Base-by-base conservation (phyloP, 78 protist genomes). In the Capsaspora owczarzaki region DNA sequence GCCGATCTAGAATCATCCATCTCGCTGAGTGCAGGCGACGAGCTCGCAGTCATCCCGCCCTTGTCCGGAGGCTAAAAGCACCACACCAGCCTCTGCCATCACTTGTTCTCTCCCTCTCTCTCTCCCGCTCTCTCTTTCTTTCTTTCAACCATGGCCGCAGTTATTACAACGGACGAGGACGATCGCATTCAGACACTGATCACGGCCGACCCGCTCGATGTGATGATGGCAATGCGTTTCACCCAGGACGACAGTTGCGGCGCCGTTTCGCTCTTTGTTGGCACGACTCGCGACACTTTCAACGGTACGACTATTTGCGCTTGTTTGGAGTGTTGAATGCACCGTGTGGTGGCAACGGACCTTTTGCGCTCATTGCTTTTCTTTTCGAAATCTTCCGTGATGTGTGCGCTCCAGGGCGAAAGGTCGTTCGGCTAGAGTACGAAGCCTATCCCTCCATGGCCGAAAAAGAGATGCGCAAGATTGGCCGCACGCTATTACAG, bases 371-470 rank as follows among this genome's bases (percentile, higher is more conserved):
- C 10, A 49, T 20, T 49, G 56, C 56, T 49, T 10, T 10, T 16
- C 16, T 49, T 16, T 49, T 20, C 56, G 10, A 49, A 49, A 10
- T 10, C n/a, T 16, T 49, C 10, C 56, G 10, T 16, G 56, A 10
- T 10, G 56, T 49, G 56, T 49, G 16, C 16, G 56, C n/a, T 49
- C 10, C 66, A 89, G 90, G 46, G 75, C 79, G 41, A 1, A 22
- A 44, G 19, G 91, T 89, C 22, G 41, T 42, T 0, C 49, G 74
- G 20, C 82, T 89, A 69, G 87, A 82, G 76, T 89, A 89, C 76
- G 87, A 86, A 61, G 89, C 90, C 29, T 89, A 89, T 69, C 63
- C 38, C 41, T 63, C 90, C 49, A 89, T 89, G 93, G 93, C 93
- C 2, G 19, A 44, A 16, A 37, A 41, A 46, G 86, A 86, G 61